Evolutionary conservation across 306 rosid genomes (phyloP), one percentile per base, ranked within the genome.

Genomic region (Sindora glabra): DNA sequence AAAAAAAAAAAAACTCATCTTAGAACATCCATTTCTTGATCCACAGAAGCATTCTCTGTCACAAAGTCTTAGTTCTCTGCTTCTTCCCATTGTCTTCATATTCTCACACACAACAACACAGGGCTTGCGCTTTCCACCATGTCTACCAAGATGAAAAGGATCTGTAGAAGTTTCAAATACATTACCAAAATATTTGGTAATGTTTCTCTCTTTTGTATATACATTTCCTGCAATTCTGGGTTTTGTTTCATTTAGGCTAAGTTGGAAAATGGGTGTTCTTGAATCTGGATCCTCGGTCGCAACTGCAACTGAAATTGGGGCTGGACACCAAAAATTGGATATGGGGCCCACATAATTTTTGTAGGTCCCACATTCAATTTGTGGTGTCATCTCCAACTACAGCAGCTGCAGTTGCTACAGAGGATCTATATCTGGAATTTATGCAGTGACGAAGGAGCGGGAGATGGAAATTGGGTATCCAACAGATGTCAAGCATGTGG

Each of bases 401-500:
- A n/a, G n/a, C n/a, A n/a, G n/a, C n/a, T n/a, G n/a, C n/a, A n/a
- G n/a, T n/a, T n/a, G n/a, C n/a, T n/a, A n/a, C n/a, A n/a, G n/a
- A n/a, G n/a, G n/a, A n/a, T n/a, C n/a, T n/a, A n/a, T n/a, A n/a
- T n/a, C n/a, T n/a, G n/a, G n/a, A n/a, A n/a, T n/a, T n/a, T n/a
- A n/a, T n/a, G n/a, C 74, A 89, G 96, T 79, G 54, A 89, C 85
- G 78, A 89, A 89, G 86, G 89, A 89, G 79, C 71, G 86, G 8
- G 89, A 89, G 73, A 71, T 89, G 66, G 90, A 89, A 85, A 89
- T 89, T 67, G 96, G 96, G 73, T 77, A 64, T 58, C 96, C 96
- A 10, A 85, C 94, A 21, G 90, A 89, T 71, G 96, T 89, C 26
- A 83, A 83, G 77, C 96, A 89, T 66, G 96, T 85, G 79, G 88